A percentile compares a stretch with the other conserved stretches of the same genome.
These are phyloP conservation scores for Pythium brachiatum DNA, from an alignment of 352 stramenopile species.

Conservation along the genomic window DNA sequence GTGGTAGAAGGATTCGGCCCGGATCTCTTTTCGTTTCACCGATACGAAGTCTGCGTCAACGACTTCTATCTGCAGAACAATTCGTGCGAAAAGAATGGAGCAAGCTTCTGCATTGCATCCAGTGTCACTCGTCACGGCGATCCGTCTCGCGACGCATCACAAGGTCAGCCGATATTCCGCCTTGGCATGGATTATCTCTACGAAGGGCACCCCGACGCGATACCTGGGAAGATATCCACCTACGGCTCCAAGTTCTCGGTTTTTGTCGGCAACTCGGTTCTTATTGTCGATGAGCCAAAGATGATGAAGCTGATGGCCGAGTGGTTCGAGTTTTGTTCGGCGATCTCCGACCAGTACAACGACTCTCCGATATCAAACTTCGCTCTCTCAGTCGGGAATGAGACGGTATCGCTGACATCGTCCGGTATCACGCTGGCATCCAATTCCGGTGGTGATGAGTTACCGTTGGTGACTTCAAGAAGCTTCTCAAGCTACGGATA, in stretches of 20 bases:
- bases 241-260: conserved; percentile 77
- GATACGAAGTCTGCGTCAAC: conserved; percentile 57
- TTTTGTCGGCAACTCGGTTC: conserved; percentile 59
- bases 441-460: conserved; percentile 10
- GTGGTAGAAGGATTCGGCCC: conserved; percentile 72
- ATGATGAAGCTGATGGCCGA: conserved; percentile 58
- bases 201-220: conserved; percentile 57
- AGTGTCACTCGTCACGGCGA: conserved; percentile 42
- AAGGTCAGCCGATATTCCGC: conserved; percentile 30
- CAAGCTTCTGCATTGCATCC: conserved; percentile 73
- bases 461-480: not conserved
- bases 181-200: conserved; percentile 74
- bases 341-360: conserved; percentile 52
- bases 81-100: conserved; percentile 29
- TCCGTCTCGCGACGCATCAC: conserved; percentile 7
- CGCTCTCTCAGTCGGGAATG: conserved; percentile 12
- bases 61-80: conserved; percentile 84
- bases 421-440: conserved; percentile 19
- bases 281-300: conserved; percentile 74
- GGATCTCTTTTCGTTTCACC: conserved; percentile 78
- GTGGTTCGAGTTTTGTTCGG: conserved; percentile 55
- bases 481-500: conserved; percentile 60
- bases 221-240: conserved; percentile 39
- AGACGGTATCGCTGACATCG: conserved; percentile 26
- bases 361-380: not conserved